Base-by-base conservation (phyloP, 192 early-diverging fungal species). In the Podila horticola region DNA sequence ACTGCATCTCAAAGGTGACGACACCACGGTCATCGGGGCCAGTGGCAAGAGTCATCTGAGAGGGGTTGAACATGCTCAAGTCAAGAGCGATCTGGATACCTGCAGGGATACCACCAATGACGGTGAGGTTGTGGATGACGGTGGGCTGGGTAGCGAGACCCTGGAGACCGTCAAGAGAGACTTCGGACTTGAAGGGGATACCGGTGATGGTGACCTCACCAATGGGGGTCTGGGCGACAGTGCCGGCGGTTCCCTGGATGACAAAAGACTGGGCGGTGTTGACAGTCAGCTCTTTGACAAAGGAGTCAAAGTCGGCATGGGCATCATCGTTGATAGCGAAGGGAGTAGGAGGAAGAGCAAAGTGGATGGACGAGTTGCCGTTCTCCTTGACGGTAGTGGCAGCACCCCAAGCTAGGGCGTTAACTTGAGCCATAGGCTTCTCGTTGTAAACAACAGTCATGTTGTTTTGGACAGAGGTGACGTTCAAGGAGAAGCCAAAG, bases 401-500 rank as follows among this genome's bases (percentile, higher is more conserved):
- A 31, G 89, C 67, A 22, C 65, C 75, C 62, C 75, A 75, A 28
- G 72, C 62, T 30, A 64, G 58, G 12, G 74, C 66, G 45, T 71
- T 74, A 20, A 85, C 69, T 13, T 31, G 62, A 0, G 70, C 79
- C 34, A 82, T 20, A 0, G 50, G 22, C n/a, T 41, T 74, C 15
- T 38, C 50, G 10, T 45, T 58, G 19, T 65, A 67, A n/a, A 50
- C 64, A 26, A 88, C 45, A 48, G 84, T 72, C 15, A 88, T 84
- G 31, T 84, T 77, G 58, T 87, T 82, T 24, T 74, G 58, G 24
- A 87, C 82, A 19, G 76, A 36, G 36, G 84, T 66, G 58, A 91
- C 89, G 62, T 85, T 85, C 58, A 91, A 59, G 31, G 85, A 69
- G 62, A 92, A 92, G 57, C 87, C 88, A 60, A 92, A 91, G 1